Evolutionary conservation across 257 asterid genomes (phyloP).

Genomic region (Buddleja alternifolia): DNA sequence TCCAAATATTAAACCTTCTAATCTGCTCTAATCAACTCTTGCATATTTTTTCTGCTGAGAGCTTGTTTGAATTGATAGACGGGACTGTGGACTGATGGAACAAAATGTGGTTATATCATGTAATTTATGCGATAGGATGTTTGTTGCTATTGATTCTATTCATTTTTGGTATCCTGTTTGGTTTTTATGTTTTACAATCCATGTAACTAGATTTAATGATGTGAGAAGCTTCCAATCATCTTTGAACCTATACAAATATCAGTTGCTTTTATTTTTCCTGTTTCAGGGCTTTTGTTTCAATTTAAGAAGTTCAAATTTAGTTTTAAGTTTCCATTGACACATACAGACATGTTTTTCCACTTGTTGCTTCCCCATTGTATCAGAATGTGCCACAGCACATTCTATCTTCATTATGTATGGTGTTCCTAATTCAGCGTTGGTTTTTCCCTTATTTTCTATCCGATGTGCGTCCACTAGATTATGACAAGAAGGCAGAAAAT

Average conservation of each 20-base stretch:
- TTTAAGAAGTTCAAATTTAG: not conserved
- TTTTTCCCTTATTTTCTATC: slow-evolving; percentile 5
- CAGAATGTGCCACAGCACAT: slow-evolving; percentile 16
- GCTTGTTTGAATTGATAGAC: too few relatives aligned
- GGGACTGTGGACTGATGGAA: too few relatives aligned
- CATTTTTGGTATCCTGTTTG: not conserved
- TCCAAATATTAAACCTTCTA: not conserved
- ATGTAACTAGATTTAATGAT: slow-evolving; percentile 1
- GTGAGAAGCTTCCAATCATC: slow-evolving; percentile 9
- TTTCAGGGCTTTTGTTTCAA: slow-evolving; percentile 10
- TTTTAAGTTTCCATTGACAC: slow-evolving; percentile 20
- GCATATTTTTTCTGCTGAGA: not conserved
- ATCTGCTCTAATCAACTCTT: not conserved
- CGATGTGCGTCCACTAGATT: slow-evolving; percentile 54
- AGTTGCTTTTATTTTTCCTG: not conserved
- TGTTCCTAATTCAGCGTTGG: slow-evolving; percentile 30
- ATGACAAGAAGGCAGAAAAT: slow-evolving; percentile 89
- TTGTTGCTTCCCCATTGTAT: slow-evolving; percentile 20
- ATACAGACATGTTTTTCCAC: not conserved
- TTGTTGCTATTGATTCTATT: not conserved
- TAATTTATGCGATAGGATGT: too few relatives aligned
- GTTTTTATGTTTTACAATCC: not conserved
- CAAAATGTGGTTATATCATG: too few relatives aligned
- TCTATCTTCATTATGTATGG: not conserved
- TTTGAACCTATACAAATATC: slow-evolving; percentile 10